phyloP scores from a whole-genome alignment of 805 yeast species.

The Schwanniomyces yamadae region DNA sequence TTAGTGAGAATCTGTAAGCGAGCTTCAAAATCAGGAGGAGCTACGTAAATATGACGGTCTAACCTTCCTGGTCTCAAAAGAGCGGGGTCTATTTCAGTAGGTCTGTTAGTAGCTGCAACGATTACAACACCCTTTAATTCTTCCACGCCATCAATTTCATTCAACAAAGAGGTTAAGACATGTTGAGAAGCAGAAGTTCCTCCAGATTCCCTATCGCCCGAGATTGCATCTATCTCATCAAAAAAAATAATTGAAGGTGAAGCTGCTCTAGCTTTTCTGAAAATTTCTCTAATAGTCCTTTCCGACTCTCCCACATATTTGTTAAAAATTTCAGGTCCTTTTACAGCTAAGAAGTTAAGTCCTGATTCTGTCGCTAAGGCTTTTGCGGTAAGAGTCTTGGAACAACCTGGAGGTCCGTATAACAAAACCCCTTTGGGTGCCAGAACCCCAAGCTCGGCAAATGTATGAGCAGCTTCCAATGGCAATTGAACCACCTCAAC shows the following conservation, averaged over 20 bases:
- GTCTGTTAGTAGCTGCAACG: conserved; percentile 95
- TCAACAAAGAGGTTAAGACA: conserved; percentile 84
- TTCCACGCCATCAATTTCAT: conserved; percentile 97
- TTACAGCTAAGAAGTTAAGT: conserved; percentile 87
- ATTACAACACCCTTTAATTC: conserved; percentile 90
- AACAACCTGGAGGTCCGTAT: conserved; percentile 99
- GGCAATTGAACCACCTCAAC: conserved; percentile 93
- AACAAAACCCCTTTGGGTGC: conserved; percentile 92
- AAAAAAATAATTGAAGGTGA: conserved; percentile 92
- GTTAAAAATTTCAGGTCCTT: conserved; percentile 94
- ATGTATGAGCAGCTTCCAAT: conserved; percentile 74
- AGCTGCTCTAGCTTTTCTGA: conserved; percentile 91
- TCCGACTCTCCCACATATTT: conserved; percentile 97
- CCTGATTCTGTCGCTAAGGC: conserved; percentile 96
- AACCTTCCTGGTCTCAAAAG: conserved; percentile 92
- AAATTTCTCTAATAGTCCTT: conserved; percentile 87
- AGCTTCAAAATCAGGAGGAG: conserved; percentile 86
- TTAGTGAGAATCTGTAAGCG: conserved; percentile 75
- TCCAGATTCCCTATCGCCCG: conserved; percentile 67
- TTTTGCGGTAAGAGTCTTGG: conserved; percentile 91
- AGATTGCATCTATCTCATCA: conserved; percentile 94
- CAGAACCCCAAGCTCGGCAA: conserved; percentile 70
- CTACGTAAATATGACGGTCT: conserved; percentile 89
- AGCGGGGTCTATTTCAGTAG: conserved; percentile 91
- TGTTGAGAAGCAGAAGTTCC: conserved; percentile 74